phyloP scores from a whole-genome alignment of 176 grass and related monocot species.

The Avena insularis region DNA sequence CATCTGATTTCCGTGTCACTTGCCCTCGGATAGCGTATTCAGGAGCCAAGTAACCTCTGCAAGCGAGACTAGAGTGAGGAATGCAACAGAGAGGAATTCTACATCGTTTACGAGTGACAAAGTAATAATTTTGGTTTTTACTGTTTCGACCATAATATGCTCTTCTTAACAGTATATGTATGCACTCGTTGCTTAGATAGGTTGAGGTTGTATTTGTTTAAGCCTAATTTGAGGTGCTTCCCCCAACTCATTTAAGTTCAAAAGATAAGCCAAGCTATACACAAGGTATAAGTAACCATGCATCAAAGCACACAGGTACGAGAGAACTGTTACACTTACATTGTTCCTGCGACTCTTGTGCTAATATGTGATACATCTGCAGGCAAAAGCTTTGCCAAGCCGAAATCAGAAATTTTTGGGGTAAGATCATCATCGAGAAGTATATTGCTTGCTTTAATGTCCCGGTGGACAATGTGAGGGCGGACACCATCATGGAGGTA shows the following conservation, averaged over 20 bases:
- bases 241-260: background rate
- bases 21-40: slow-evolving; percentile 86
- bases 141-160: background rate
- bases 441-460: no score
- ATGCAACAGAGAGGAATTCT: background rate
- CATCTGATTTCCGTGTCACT: slow-evolving; percentile 81
- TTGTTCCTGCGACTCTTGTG: slow-evolving; percentile 77
- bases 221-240: background rate
- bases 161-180: background rate
- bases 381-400: slow-evolving; percentile 74
- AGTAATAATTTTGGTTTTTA: background rate
- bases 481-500: no score
- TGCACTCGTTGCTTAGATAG: background rate
- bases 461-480: no score
- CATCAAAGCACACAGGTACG: background rate
- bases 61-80: slow-evolving; percentile 25
- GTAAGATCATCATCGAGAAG: no score
- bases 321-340: slow-evolving; percentile 54
- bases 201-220: background rate
- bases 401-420: no score
- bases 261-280: background rate
- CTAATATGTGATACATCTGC: slow-evolving; percentile 74
- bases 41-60: slow-evolving; percentile 82
- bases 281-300: background rate
- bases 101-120: background rate